These are phyloP conservation scores for Phytophthora idaei DNA, from an alignment of 352 stramenopile species.

Conservation along the genomic window DNA sequence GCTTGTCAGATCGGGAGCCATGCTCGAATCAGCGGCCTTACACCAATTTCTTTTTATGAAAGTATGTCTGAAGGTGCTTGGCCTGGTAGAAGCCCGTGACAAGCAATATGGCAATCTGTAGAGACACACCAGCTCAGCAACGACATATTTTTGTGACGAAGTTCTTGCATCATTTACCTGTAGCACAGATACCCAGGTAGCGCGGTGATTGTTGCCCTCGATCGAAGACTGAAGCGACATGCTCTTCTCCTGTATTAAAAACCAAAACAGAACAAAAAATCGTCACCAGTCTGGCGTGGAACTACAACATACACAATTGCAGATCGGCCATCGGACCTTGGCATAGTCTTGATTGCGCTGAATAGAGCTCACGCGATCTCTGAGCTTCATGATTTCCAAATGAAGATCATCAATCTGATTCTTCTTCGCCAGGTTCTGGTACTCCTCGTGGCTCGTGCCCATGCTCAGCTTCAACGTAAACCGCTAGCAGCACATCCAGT, in stretches of 20 bases:
- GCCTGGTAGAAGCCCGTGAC: constrained; percentile 12
- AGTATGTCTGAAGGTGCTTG: constrained; percentile 9
- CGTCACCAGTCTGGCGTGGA: neutral
- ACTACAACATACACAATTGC: neutral
- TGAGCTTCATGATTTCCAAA: constrained; percentile 71
- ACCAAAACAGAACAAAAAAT: neutral
- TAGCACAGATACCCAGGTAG: constrained; percentile 84
- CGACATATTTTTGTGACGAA: neutral
- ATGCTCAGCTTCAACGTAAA: constrained; percentile 75
- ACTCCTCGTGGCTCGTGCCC: constrained; percentile 76
- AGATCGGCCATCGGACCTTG: constrained; percentile 44
- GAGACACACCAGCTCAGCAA: neutral
- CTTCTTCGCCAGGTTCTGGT: constrained; percentile 74
- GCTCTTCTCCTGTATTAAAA: constrained; percentile 60
- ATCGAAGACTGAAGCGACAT: constrained; percentile 70
- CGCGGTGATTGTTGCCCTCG: constrained; percentile 78
- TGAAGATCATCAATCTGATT: constrained; percentile 73
- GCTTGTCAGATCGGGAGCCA: no score
- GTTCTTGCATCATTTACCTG: constrained; percentile 41
- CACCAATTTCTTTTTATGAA: constrained; percentile 12
- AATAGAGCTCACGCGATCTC: constrained; percentile 78
- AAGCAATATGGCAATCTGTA: constrained; percentile 3
- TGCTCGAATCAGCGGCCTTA: neutral
- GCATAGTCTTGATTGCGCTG: constrained; percentile 87
- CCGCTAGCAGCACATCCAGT: constrained; percentile 41